Base-by-base conservation (phyloP, 805 yeast genomes). In the Yarrowia deformans region DNA sequence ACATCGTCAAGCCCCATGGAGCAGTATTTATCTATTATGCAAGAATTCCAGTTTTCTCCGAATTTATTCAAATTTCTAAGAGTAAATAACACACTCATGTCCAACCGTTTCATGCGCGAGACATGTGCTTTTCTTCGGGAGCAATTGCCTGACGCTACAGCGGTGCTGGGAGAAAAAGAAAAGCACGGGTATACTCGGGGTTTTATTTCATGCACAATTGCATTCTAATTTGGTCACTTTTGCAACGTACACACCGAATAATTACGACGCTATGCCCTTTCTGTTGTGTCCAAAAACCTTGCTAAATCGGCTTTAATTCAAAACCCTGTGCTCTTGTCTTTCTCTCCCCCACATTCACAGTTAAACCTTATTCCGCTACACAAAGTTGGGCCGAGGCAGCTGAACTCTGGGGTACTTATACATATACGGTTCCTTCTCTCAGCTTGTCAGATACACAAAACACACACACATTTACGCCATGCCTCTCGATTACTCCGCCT, bases 401-500 rank as follows among this genome's bases (percentile, higher is more conserved):
- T 43, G 42, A 39, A 67, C 45, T 29, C 64, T 40, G 50, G 48
- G 69, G 67, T n/a, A 55, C 43, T 19, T 60, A 32, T 43, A 19
- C 52, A 42, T 12, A 42, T n/a, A 10, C 9, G 2, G 7, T 12
- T 32, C 29, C 10, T 29, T n/a, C 23, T 1, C 13, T 9, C 37
- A n/a, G 19, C 12, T 13, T 12, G 7, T 39, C 39, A 35, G 39
- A 6, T 34, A 54, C 29, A n/a, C 45, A n/a, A 3, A 14, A 12
- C 14, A 40, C 23, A 19, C 40, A 29, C 37, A 19, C 35, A 55
- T 7, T 18, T 8, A 2, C 19, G 45, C 12, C 18, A 63, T 63
- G 68, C 68, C 68, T 37, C 56, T 48, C 45, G 68, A 67, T 42
- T 73, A 73, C 64, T 48, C 69, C 23, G 40, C 70, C n/a, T 73